Conservation (phyloP, 2,329 filamentous ascomycete genomes). For the Epichloe scottii region DNA sequence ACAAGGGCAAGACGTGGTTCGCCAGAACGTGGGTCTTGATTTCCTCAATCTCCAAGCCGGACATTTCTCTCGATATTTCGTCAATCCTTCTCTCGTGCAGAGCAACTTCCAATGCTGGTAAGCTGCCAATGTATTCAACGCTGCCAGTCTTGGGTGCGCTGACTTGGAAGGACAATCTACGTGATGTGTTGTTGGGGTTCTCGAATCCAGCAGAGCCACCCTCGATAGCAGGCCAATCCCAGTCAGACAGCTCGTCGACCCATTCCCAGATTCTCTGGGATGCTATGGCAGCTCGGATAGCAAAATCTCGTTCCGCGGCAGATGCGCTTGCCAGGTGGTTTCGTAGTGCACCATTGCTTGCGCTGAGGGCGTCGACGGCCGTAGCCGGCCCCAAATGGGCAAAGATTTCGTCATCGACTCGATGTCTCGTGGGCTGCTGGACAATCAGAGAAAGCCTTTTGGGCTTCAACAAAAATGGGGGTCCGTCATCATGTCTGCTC, state of each 20-base stretch:
- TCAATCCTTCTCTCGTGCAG: constrained; percentile 62
- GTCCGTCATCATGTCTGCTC: constrained; percentile 20
- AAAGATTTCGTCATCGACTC: constrained; percentile 44
- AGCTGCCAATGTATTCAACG: constrained; percentile 52
- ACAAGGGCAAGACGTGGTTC: constrained; percentile 55
- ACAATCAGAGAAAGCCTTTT: constrained; percentile 19
- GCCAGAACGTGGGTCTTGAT: constrained; percentile 80
- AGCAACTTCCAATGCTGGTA: constrained; percentile 51
- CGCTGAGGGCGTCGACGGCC: constrained; percentile 47
- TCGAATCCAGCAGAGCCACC: constrained; percentile 43
- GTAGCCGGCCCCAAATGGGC: constrained; percentile 47
- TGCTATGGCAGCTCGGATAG: constrained; percentile 54
- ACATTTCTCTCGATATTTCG: constrained; percentile 57
- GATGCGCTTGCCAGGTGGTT: constrained; percentile 51
- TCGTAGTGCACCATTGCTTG: constrained; percentile 38
- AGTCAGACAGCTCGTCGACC: constrained; percentile 55
- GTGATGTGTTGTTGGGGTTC: constrained; percentile 28
- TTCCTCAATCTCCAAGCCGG: constrained; percentile 65
- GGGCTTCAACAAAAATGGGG: constrained; percentile 20
- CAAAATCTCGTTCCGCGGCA: constrained; percentile 56
- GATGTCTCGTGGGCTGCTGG: constrained; percentile 33
- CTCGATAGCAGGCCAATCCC: constrained; percentile 39
- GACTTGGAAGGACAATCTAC: constrained; percentile 22
- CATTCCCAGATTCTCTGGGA: constrained; percentile 62
- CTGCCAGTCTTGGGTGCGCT: constrained; percentile 13